These are phyloP conservation scores for Balamuthia mandrillaris DNA, from an alignment of 208 protist genomes.

Conservation along the genomic window DNA sequence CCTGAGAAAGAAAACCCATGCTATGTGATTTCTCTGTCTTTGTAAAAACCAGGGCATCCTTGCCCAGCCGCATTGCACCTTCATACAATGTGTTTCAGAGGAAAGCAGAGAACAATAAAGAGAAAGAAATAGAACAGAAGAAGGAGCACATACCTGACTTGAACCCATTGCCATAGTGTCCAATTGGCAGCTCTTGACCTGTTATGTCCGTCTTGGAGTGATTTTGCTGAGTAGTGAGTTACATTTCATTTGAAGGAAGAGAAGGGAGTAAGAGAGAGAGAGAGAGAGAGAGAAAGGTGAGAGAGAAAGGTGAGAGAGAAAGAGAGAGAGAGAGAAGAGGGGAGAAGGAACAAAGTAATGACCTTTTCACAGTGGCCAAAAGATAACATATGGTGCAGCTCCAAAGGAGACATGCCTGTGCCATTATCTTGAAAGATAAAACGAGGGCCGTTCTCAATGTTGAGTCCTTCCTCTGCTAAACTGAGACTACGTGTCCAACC, in stretches of 20 bases:
- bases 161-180: conserved; percentile 22
- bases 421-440: not conserved
- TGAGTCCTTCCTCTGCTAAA: not conserved
- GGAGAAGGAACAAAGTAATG: too few species aligned
- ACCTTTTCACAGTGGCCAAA: conserved; percentile 15
- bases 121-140: too few species aligned
- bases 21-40: not conserved
- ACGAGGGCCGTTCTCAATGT: not conserved
- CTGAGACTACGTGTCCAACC: too few species aligned
- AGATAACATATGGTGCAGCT: conserved; percentile 5
- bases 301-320: too few species aligned
- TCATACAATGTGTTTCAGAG: not conserved
- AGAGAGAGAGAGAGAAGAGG: too few species aligned
- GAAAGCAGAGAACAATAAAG: not conserved
- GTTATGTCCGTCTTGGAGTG: not conserved
- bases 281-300: too few species aligned
- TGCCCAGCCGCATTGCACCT: not conserved
- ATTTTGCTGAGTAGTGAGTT: too few species aligned
- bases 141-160: not conserved
- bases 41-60: not conserved
- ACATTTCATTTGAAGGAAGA: too few species aligned
- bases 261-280: too few species aligned
- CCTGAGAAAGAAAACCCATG: not conserved
- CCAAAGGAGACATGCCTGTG: not conserved
- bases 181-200: not conserved